A percentile compares a stretch with the other conserved stretches of the same genome.
Evolutionary conservation across 75 land plant species (phyloP).

Genomic region (Picea glauca): DNA sequence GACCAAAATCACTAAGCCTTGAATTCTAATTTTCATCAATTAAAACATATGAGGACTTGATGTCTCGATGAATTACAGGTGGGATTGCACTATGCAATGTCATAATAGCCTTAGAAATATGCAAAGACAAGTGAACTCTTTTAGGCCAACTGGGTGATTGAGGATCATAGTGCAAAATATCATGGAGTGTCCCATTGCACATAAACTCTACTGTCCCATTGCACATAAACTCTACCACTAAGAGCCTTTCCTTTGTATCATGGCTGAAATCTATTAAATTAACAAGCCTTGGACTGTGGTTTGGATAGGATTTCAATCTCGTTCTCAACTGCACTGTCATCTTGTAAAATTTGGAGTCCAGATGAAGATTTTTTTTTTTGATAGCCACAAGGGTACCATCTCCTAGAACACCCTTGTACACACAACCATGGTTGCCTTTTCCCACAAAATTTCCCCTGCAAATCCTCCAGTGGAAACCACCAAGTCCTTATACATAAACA

Average conservation of each 20-base stretch:
- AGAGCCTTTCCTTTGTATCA: conserved; percentile 20
- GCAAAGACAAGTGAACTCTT: conserved; percentile 40
- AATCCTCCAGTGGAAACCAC: conserved; percentile 37
- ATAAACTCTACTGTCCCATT: conserved; percentile 34
- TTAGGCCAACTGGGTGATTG: conserved; percentile 36
- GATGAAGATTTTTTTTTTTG: conserved; percentile 26
- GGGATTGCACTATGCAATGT: conserved; percentile 36
- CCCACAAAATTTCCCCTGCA: conserved; percentile 30
- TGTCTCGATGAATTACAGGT: conserved; percentile 27
- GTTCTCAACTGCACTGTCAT: conserved; percentile 32
- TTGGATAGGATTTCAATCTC: conserved; percentile 42
- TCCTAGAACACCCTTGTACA: conserved; percentile 36
- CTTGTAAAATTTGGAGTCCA: conserved; percentile 21
- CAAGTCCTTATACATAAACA: conserved; percentile 33
- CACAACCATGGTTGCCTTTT: conserved; percentile 56
- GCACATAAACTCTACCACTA: conserved; percentile 61
- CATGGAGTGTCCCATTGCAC: conserved; percentile 36
- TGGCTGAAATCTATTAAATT: conserved; percentile 35
- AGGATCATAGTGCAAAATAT: conserved; percentile 25
- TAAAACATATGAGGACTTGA: conserved; percentile 18
- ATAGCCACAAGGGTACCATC: conserved; percentile 38
- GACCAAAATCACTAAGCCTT: conserved; percentile 23
- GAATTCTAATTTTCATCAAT: conserved; percentile 27
- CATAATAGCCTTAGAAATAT: conserved; percentile 42
- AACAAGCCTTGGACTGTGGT: conserved; percentile 20